Conservation (phyloP, 495 filamentous ascomycete species). For the Parathielavia appendiculata region DNA sequence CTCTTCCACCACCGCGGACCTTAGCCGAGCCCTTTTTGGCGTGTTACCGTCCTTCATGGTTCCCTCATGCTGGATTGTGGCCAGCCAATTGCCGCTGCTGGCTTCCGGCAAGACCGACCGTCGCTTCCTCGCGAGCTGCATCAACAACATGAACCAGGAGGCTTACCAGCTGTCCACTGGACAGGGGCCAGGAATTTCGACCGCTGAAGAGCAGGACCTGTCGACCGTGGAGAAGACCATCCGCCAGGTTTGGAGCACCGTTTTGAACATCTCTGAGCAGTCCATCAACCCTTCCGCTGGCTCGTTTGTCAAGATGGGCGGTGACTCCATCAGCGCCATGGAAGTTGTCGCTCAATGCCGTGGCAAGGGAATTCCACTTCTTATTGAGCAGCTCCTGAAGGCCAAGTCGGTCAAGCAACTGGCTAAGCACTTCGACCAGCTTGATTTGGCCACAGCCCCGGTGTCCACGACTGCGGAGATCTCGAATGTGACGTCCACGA, state of each 20-base stretch:
- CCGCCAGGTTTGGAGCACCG: constrained; percentile 15
- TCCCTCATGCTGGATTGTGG: constrained; percentile 22
- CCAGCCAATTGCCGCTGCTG: constrained; percentile 21
- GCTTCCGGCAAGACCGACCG: constrained; percentile 30
- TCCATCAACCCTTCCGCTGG: constrained; percentile 35
- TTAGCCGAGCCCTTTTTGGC: not conserved
- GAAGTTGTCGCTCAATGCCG: constrained; percentile 19
- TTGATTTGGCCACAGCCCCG: constrained; percentile 24
- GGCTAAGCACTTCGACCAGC: not conserved
- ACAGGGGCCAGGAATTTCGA: not conserved
- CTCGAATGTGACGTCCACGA: not conserved
- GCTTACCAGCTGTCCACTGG: constrained; percentile 12
- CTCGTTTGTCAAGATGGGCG: constrained; percentile 53
- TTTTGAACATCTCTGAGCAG: constrained; percentile 19
- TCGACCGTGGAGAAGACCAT: constrained; percentile 14
- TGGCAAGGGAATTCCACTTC: not conserved
- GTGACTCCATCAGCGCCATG: constrained; percentile 60
- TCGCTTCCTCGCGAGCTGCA: not conserved
- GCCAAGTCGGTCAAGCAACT: constrained; percentile 30
- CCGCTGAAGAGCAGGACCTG: not conserved
- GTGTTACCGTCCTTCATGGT: constrained; percentile 29
- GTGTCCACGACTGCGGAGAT: not conserved
- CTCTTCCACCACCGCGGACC: not conserved
- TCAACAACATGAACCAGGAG: constrained; percentile 13
- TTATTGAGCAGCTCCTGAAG: constrained; percentile 40